A percentile compares a stretch with the other conserved stretches of the same genome.
phyloP scores from a whole-genome alignment of 2,329 filamentous ascomycete species.

The Zymoseptoria brevis region DNA sequence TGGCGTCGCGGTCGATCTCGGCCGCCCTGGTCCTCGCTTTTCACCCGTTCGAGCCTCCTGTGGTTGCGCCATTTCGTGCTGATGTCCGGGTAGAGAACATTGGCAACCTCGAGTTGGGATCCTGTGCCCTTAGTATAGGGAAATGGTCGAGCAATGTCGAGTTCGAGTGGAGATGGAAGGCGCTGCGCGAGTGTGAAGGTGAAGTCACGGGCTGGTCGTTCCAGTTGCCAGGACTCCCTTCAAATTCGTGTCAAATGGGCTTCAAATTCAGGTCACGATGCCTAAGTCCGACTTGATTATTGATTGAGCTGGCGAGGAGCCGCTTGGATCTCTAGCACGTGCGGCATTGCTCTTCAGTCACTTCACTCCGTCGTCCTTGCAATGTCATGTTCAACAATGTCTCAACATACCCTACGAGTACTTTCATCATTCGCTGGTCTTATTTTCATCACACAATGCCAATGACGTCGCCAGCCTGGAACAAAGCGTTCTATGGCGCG shows the following conservation, averaged over 20 bases:
- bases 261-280: background rate
- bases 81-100: background rate
- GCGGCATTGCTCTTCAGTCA: background rate
- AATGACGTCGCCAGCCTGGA: background rate
- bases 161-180: background rate
- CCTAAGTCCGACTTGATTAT: too few relatives aligned
- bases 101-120: background rate
- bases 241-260: background rate
- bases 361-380: background rate
- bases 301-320: too few relatives aligned
- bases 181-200: background rate
- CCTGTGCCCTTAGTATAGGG: background rate
- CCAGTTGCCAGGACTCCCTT: background rate
- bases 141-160: background rate
- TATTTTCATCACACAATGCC: background rate
- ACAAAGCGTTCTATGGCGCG: background rate
- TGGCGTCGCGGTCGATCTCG: slow-evolving; percentile 14
- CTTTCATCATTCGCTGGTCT: background rate
- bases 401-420: background rate
- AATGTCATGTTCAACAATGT: background rate
- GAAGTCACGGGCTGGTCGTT: background rate
- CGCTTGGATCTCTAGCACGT: too few relatives aligned
- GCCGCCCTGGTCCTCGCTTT: slow-evolving; percentile 23
- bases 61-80: slow-evolving; percentile 4
- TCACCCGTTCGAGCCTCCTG: slow-evolving; percentile 11